Evolutionary conservation across 805 yeast genomes (phyloP).

Genomic region (Lipomyces starkeyi): DNA sequence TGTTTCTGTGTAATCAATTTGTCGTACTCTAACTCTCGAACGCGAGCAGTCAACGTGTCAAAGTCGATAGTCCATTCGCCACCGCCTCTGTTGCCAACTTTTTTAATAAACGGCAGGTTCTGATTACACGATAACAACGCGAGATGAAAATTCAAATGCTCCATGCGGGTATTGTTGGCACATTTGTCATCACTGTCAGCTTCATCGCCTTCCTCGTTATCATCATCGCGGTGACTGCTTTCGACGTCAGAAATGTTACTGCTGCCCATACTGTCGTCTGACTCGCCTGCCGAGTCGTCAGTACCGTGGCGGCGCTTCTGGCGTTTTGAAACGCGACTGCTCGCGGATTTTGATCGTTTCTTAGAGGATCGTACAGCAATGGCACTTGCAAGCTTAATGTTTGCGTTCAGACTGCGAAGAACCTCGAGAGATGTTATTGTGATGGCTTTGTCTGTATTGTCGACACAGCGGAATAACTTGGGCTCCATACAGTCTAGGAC

Average conservation of each 20-base stretch:
- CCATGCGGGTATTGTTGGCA: conserved; percentile 19
- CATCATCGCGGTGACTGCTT: conserved; percentile 38
- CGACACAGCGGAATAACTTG: conserved; percentile 48
- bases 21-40: conserved; percentile 46
- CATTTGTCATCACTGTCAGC: conserved; percentile 25
- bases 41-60: conserved; percentile 40
- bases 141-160: conserved; percentile 55
- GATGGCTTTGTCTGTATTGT: conserved; percentile 40
- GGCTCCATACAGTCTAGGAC: conserved; percentile 65
- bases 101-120: conserved; percentile 62
- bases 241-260: neutral
- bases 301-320: conserved; percentile 40
- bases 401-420: conserved; percentile 36
- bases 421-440: conserved; percentile 47
- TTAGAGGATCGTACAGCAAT: conserved; percentile 25
- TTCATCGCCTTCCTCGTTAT: conserved; percentile 41
- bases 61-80: conserved; percentile 53
- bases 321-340: conserved; percentile 39
- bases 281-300: conserved; percentile 29
- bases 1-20: conserved; percentile 45
- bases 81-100: conserved; percentile 59
- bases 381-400: conserved; percentile 35
- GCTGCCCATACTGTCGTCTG: neutral
- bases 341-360: conserved; percentile 17
- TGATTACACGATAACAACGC: conserved; percentile 61